phyloP scores from a whole-genome alignment of 2,329 filamentous ascomycete species.

The Bisporella sp. region DNA sequence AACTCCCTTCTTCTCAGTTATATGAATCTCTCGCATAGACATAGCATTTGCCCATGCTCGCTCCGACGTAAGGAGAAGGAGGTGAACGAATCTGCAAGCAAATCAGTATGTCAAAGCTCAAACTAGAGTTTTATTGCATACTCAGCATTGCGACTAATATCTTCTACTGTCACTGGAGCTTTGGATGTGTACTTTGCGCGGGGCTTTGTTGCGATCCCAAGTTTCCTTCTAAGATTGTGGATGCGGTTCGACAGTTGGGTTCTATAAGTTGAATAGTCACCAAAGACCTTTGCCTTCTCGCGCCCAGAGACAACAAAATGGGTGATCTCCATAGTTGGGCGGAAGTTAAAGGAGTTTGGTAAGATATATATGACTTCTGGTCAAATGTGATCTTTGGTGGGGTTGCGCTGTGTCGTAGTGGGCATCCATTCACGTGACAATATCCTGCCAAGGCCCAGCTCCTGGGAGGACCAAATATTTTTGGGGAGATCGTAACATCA shows the following conservation, averaged over 20 bases:
- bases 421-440: no score
- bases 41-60: constrained; percentile 93
- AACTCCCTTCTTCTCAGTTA: constrained; percentile 72
- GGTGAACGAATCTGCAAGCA: constrained; percentile 56
- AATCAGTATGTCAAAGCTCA: constrained; percentile 8
- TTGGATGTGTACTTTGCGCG: constrained; percentile 78
- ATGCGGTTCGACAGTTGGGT: constrained; percentile 72
- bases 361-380: background rate
- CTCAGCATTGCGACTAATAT: constrained; percentile 70
- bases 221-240: constrained; percentile 75
- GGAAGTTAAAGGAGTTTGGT: background rate
- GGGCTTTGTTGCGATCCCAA: constrained; percentile 77
- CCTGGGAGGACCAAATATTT: no score
- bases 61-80: constrained; percentile 82
- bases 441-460: no score
- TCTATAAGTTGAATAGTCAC: constrained; percentile 84
- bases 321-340: constrained; percentile 48
- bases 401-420: background rate
- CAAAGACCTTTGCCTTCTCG: constrained; percentile 77
- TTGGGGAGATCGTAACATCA: no score
- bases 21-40: constrained; percentile 81
- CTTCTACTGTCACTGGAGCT: constrained; percentile 61
- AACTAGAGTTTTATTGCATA: constrained; percentile 39
- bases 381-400: background rate
- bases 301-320: constrained; percentile 72